These are phyloP conservation scores for Narthecium ossifragum DNA, from an alignment of 106 monocot genomes.

Conservation along the genomic window DNA sequence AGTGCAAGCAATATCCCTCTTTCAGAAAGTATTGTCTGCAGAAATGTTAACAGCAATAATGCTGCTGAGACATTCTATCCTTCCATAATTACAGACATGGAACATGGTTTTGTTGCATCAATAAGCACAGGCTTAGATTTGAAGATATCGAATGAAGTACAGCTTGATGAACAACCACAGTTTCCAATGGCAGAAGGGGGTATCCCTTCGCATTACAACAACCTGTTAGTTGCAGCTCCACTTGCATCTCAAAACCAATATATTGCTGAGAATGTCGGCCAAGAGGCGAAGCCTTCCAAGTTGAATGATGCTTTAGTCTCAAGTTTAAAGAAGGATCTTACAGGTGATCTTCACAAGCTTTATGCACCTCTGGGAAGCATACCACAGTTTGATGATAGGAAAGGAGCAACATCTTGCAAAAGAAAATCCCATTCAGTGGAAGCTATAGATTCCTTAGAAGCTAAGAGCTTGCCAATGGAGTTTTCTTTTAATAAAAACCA, in stretches of 20 bases:
- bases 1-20: constrained; percentile 16
- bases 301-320: constrained; percentile 8
- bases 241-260: constrained; percentile 13
- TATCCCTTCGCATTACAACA: not conserved
- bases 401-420: no score
- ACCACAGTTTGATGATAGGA: not conserved
- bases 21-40: constrained; percentile 52
- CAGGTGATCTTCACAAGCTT: constrained; percentile 4
- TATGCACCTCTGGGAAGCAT: not conserved
- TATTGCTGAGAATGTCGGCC: constrained; percentile 5
- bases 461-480: no score
- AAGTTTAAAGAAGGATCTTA: no score
- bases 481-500: no score
- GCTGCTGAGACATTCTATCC: constrained; percentile 4
- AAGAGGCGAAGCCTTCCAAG: constrained; percentile 1
- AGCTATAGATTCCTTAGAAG: no score
- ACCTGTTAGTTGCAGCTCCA: not conserved
- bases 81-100: not conserved
- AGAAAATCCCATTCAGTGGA: no score
- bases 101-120: constrained; percentile 4
- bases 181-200: not conserved
- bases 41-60: constrained; percentile 20
- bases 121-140: not conserved
- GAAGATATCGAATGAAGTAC: constrained; percentile 8
- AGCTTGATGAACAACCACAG: constrained; percentile 3